Base-by-base conservation (phyloP, 345 rosid species). In the Eucalyptus globulus region DNA sequence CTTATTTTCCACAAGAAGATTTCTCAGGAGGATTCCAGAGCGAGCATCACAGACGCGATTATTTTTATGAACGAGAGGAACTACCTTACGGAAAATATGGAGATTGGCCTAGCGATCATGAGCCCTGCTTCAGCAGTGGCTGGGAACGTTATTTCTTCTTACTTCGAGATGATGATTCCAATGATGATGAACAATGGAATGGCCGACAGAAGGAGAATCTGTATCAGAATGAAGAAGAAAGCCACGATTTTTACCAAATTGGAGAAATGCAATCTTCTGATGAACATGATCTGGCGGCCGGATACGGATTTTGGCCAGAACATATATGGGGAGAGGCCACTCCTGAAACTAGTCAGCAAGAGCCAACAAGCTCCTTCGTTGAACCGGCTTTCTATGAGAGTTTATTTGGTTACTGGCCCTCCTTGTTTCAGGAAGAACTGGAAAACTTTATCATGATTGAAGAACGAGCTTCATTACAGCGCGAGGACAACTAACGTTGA, bases 361-460 rank as follows among this genome's bases (percentile, higher is more conserved):
- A 89, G 83, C 85, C 53, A 16, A 62, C 62, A 31, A 58, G 86
- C 50, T 62, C 87, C 76, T 51, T 19, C 14, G 88, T 92, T 80
- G 91, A 89, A 37, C 10, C 81, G 37, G 90, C 54, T 43, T 26
- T 88, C 60, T 91, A 85, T 40, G 91, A 90, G 89, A 88, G 90
- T 56, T 80, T 92, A 45, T 91, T 91, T 9, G 90, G 92, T 89
- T 90, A 91, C 87, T 91, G 92, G 93, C 94, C 94, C 56, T 93
- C 92, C 90, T 29, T 92, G 93, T 80, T n/a, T 14, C 90, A 51
- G 83, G 76, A 83, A 87, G 86, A 87, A 51, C 90, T 6, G 15
- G 15, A 50, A 21, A 40, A 87, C n/a, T 43, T 27, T 54, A 27
- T 37, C 49, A 65, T 87, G 47, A 87, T 37, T 16, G 83, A 76